phyloP scores from a whole-genome alignment of 257 asterid genomes.

The Lantana camara region DNA sequence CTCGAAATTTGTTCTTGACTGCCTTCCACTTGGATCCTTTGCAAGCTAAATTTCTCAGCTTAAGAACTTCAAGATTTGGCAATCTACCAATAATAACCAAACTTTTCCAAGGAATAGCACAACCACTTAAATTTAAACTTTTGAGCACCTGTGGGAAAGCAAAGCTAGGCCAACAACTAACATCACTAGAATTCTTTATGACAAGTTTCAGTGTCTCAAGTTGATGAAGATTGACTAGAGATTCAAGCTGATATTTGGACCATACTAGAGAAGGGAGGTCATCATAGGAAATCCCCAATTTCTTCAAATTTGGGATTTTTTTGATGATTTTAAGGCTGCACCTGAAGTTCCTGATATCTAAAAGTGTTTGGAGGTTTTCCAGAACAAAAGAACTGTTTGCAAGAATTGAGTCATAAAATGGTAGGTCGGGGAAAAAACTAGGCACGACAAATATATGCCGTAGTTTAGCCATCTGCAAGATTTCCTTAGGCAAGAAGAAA shows the following conservation, averaged over 20 bases:
- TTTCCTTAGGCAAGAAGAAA: conserved; percentile 22
- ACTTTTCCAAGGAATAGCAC: conserved; percentile 17
- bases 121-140: conserved; percentile 9
- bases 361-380: not conserved
- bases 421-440: no score
- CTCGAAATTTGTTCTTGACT: not conserved
- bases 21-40: conserved; percentile 7
- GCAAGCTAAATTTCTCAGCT: conserved; percentile 5
- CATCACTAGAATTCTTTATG: not conserved
- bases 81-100: conserved; percentile 7
- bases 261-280: not conserved
- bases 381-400: no score
- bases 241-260: conserved; percentile 13
- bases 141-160: not conserved
- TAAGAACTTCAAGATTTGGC: conserved; percentile 26
- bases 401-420: no score
- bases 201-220: conserved; percentile 13
- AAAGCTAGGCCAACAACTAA: no score
- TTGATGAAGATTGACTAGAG: conserved; percentile 8
- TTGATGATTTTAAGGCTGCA: not conserved
- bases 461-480: conserved; percentile 28
- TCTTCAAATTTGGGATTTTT: conserved; percentile 12
- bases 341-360: not conserved
- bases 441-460: conserved; percentile 24
- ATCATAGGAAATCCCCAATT: no score